These are phyloP conservation scores for Rhipidocladum racemiflorum DNA, from an alignment of 176 grass and related monocot genomes.

Conservation along the genomic window DNA sequence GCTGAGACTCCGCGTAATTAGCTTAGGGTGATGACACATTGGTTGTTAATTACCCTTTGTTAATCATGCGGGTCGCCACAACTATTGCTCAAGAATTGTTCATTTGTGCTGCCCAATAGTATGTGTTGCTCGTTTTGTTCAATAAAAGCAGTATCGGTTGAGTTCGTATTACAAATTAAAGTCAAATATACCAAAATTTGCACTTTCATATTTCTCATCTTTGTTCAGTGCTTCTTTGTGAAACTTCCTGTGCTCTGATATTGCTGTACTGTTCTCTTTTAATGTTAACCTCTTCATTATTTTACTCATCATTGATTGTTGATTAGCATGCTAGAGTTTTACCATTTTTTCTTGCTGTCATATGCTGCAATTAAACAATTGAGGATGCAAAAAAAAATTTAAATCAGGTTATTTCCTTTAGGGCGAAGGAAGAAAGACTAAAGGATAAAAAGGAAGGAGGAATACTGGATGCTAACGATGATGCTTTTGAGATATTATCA, in stretches of 20 bases:
- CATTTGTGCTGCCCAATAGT: background rate
- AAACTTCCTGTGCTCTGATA: background rate
- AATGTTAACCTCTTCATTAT: background rate
- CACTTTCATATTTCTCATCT: background rate
- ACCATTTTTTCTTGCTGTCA: background rate
- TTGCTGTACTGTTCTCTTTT: background rate
- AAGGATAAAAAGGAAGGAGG: conserved; percentile 75
- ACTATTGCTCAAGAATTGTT: background rate
- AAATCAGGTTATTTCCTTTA: conserved; percentile 59
- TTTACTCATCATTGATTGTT: background rate
- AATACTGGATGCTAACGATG: conserved; percentile 49
- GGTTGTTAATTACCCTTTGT: no score
- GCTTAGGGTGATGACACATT: no score
- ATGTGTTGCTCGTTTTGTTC: background rate
- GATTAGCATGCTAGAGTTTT: background rate
- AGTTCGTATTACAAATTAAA: background rate
- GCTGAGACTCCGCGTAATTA: no score
- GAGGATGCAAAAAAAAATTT: conserved; percentile 43
- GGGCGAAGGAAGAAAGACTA: conserved; percentile 77
- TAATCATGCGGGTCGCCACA: no score
- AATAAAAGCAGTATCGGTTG: background rate
- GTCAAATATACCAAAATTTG: background rate
- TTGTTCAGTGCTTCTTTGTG: background rate
- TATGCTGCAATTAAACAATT: conserved; percentile 26
- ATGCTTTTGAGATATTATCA: conserved; percentile 66